Percentiles rank a stretch among this genome's conserved stretches.
Evolutionary conservation across 257 asterid species (phyloP).

Genomic region (Cinchona pubescens): DNA sequence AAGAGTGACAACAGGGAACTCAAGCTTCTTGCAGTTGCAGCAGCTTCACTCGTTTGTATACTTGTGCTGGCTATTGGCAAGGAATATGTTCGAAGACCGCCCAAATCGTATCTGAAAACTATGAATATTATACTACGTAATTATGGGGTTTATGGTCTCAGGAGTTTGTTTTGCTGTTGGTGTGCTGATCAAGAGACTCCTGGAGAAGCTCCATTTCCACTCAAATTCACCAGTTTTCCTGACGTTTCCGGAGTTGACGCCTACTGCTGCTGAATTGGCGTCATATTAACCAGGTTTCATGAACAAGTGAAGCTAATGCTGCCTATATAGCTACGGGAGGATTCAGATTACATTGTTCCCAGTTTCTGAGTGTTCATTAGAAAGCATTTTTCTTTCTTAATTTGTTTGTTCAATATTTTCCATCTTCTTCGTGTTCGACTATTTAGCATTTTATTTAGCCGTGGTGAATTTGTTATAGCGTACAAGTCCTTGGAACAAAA

Average conservation of each 20-base stretch:
- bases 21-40: slow-evolving; percentile 58
- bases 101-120: slow-evolving; percentile 57
- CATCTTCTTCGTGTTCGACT: background rate
- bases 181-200: slow-evolving; percentile 42
- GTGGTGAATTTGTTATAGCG: too few species aligned
- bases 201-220: slow-evolving; percentile 54
- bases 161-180: slow-evolving; percentile 70
- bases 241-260: slow-evolving; percentile 20
- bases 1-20: slow-evolving; percentile 55
- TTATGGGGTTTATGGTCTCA: slow-evolving; percentile 52
- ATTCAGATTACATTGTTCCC: background rate
- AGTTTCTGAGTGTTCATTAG: background rate
- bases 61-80: slow-evolving; percentile 35
- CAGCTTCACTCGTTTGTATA: slow-evolving; percentile 62
- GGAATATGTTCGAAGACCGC: slow-evolving; percentile 54
- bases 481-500: too few species aligned
- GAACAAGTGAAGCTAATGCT: background rate
- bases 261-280: slow-evolving; percentile 38
- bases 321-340: background rate
- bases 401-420: background rate
- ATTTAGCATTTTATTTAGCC: background rate
- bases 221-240: slow-evolving; percentile 35
- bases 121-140: slow-evolving; percentile 36
- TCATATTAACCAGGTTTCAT: slow-evolving; percentile 26
- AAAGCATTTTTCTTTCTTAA: background rate